phyloP scores from a whole-genome alignment of 2,329 filamentous ascomycete species.

The Fusarium avenaceum region DNA sequence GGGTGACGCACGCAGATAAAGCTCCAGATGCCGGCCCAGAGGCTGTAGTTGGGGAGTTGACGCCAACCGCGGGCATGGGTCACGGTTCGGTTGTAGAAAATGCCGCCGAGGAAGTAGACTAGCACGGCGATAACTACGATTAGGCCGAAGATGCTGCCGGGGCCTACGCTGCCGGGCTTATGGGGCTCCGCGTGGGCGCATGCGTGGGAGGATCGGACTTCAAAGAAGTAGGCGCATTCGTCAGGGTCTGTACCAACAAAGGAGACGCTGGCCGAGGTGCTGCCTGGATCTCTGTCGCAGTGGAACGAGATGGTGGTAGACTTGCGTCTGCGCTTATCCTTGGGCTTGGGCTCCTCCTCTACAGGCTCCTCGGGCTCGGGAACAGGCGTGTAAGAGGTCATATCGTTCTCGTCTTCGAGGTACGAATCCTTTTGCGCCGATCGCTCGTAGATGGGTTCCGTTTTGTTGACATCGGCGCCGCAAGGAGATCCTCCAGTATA shows the following conservation, averaged over 20 bases:
- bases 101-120: slow-evolving; percentile 91
- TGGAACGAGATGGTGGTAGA: slow-evolving; percentile 93
- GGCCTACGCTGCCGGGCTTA: slow-evolving; percentile 77
- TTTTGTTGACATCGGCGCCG: slow-evolving; percentile 62
- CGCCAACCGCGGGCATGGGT: slow-evolving; percentile 95
- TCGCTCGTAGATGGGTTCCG: slow-evolving; percentile 43
- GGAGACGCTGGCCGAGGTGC: slow-evolving; percentile 76
- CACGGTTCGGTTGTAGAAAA: slow-evolving; percentile 95
- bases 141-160: slow-evolving; percentile 86
- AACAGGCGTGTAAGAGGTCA: slow-evolving; percentile 30
- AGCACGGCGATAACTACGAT: slow-evolving; percentile 82
- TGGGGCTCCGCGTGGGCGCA: slow-evolving; percentile 78
- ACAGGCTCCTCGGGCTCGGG: slow-evolving; percentile 23
- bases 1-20: slow-evolving; percentile 76
- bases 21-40: slow-evolving; percentile 89
- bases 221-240: slow-evolving; percentile 96
- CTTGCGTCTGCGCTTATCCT: slow-evolving; percentile 66
- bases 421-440: slow-evolving; percentile 47
- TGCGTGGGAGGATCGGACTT: slow-evolving; percentile 86
- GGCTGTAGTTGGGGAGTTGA: slow-evolving; percentile 91
- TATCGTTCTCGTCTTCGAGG: slow-evolving; percentile 47
- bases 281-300: slow-evolving; percentile 85
- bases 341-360: slow-evolving; percentile 42
- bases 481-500: slow-evolving; percentile 84
- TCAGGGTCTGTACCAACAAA: slow-evolving; percentile 89